Base-by-base conservation (phyloP, 129 eudicot genomes). In the Flaveria linearis region DNA sequence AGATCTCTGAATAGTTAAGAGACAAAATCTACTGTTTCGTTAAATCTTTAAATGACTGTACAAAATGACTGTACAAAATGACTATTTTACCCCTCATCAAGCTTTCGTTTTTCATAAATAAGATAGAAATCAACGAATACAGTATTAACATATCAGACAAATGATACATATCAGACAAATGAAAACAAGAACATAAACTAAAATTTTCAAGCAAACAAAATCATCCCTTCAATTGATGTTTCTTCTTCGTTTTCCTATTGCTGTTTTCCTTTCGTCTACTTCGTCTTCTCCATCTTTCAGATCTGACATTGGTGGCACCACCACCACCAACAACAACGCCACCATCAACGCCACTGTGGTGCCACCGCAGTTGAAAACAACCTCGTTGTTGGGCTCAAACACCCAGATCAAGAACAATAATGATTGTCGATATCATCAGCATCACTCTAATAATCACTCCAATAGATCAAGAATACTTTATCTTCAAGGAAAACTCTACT, bases 271-370 rank as follows among this genome's bases (percentile, higher is more conserved):
- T 20, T 20, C 22, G 22, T 85, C 86, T 83, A 77, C 92, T 14
- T 85, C 96, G n/a, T 65, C 91, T 2, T 83, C 91, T 10, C 85
- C 93, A 4, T 82, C 92, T 16, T 86, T 84, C 66, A 85, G 96
- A 86, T 85, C 96, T 80, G 91, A 83, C 8, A 68, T 80, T 61
- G 17, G 41, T 20, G 22, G 22, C 30, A 57, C 66, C 25, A 22
- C 61, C 45, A 22, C 82, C 41, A 74, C 50, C 22, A 20, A 20
- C 22, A 20, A 20, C 22, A 20, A 20, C 22, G 22, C 22, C 26
- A 25, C 76, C 45, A 70, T 62, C 53, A 22, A 28, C 2, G 23
- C 75, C 16, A 16, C 69, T 17, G 53, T 43, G 3, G 25, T 58
- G 2, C 78, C 69, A 41, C 78, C 16, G 15, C 26, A 28, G 11